These are phyloP conservation scores for Rhododendron ferrugineum DNA, from an alignment of 148 eudicot genomes.

Conservation along the genomic window DNA sequence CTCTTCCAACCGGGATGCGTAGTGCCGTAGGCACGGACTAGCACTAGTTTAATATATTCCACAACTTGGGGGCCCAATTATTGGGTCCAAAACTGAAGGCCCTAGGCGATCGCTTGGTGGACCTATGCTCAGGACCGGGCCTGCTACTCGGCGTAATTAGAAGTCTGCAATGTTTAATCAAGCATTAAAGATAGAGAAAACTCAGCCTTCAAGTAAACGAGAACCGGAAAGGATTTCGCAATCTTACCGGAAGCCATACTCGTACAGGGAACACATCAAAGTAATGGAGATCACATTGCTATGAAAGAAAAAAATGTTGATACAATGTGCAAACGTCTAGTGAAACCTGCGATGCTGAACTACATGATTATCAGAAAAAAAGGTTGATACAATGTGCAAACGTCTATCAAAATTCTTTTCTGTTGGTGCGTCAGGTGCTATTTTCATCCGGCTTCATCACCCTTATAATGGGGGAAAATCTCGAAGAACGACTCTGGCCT, in stretches of 20 bases:
- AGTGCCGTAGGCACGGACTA: no score
- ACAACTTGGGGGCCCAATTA: no score
- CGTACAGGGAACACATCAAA: neutral
- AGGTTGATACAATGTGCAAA: neutral
- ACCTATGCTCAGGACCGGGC: no score
- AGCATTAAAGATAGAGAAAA: neutral
- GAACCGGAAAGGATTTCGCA: neutral
- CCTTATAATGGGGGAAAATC: neutral
- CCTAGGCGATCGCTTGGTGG: no score
- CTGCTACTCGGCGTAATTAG: neutral
- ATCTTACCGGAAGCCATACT: neutral
- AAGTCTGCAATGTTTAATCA: neutral
- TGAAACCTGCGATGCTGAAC: neutral
- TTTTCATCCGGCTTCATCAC: neutral
- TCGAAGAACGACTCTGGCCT: neutral
- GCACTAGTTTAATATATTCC: no score
- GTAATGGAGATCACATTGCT: neutral
- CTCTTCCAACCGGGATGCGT: no score
- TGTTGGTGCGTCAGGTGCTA: neutral
- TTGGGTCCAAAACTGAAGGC: no score
- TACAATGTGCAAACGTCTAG: neutral
- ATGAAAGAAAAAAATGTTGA: neutral
- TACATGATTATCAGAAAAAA: neutral
- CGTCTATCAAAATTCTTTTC: neutral
- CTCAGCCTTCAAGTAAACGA: neutral